Percentiles rank a stretch among this genome's conserved stretches.
phyloP scores from a whole-genome alignment of 176 grass and related monocot species.

The Canna indica region DNA sequence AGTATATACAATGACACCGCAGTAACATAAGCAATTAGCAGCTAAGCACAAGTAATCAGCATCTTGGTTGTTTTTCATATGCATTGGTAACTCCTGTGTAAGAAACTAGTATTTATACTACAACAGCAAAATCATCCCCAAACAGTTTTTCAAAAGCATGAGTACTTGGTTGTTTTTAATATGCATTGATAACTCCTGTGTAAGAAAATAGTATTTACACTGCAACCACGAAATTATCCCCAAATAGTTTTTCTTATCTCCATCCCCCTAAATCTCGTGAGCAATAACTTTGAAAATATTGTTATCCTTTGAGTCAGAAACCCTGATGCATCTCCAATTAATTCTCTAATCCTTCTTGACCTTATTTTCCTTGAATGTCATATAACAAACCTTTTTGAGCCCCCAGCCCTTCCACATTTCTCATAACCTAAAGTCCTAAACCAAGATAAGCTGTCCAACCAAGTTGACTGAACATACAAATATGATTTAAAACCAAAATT shows the following conservation, averaged over 20 bases:
- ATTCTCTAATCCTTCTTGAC: neutral
- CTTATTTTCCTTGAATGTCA: neutral
- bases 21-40: neutral
- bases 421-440: neutral
- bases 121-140: too few relatives aligned
- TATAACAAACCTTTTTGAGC: neutral
- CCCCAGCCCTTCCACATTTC: neutral
- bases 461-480: neutral
- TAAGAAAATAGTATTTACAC: too few relatives aligned
- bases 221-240: too few relatives aligned
- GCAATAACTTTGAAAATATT: neutral
- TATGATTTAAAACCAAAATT: neutral
- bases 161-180: too few relatives aligned
- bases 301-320: neutral
- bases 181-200: too few relatives aligned
- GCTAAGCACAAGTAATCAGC: slow-evolving; percentile 2
- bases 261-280: neutral
- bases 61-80: neutral
- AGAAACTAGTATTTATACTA: too few relatives aligned
- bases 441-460: neutral
- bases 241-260: too few relatives aligned
- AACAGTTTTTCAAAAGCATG: too few relatives aligned
- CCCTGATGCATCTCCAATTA: neutral
- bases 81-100: too few relatives aligned
- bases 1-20: too few relatives aligned